Percentiles rank a stretch among this genome's conserved stretches.
These are phyloP conservation scores for Boeremia lycopersici DNA, from an alignment of 2,329 filamentous ascomycete species.

Conservation along the genomic window DNA sequence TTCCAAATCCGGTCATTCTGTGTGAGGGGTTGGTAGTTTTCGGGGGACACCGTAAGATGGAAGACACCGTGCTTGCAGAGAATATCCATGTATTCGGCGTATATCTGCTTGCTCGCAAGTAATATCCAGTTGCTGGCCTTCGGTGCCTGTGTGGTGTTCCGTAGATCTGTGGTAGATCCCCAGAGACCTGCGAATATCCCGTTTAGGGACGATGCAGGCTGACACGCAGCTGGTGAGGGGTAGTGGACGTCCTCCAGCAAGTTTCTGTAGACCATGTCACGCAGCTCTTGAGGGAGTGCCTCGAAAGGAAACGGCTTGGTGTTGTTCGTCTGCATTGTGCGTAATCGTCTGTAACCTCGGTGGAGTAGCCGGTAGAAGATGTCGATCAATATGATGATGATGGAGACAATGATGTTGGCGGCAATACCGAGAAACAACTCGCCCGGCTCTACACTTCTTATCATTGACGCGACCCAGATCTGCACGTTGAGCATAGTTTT, in stretches of 20 bases:
- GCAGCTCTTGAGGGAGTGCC: constrained; percentile 38
- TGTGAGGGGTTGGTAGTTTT: constrained; percentile 31
- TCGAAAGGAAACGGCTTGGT: constrained; percentile 37
- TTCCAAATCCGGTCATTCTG: constrained; percentile 32
- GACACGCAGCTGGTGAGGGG: constrained; percentile 24
- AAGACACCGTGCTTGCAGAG: constrained; percentile 40
- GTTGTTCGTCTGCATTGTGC: constrained; percentile 27
- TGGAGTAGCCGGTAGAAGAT: constrained; percentile 18
- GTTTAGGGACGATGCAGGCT: constrained; percentile 19
- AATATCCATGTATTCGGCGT: constrained; percentile 44
- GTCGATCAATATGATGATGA: constrained; percentile 14
- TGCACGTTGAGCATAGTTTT: not conserved
- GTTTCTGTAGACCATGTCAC: constrained; percentile 43
- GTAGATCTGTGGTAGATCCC: not conserved
- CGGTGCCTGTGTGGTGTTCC: not conserved
- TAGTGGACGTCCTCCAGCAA: constrained; percentile 40
- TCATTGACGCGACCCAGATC: not conserved
- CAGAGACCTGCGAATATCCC: constrained; percentile 24
- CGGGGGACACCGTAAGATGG: constrained; percentile 39
- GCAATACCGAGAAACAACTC: not conserved
- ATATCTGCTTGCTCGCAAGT: constrained; percentile 31
- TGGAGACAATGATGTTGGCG: not conserved
- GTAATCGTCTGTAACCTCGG: constrained; percentile 19
- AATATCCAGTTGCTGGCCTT: constrained; percentile 11
- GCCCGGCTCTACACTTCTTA: not conserved